These are phyloP conservation scores for Alisma plantagoaquatica DNA, from an alignment of 106 monocot species.

Conservation along the genomic window DNA sequence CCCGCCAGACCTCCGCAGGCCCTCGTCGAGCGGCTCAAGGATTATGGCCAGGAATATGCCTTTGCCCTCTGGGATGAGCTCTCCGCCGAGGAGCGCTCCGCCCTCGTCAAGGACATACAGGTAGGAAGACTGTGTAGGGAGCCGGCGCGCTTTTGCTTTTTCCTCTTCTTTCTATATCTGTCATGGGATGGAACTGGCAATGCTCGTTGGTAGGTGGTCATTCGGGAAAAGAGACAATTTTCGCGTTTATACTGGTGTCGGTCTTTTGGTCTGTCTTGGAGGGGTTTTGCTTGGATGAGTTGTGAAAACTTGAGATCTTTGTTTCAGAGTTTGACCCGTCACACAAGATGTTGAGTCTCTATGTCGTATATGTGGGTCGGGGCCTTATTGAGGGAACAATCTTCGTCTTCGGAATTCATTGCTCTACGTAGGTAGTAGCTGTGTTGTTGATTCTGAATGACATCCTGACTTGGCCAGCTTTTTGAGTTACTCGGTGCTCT, in stretches of 20 bases:
- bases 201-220: background rate
- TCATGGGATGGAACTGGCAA: too few species aligned
- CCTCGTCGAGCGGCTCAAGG: conserved; percentile 85
- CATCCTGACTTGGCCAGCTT: too few species aligned
- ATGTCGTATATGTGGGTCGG: too few species aligned
- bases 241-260: background rate
- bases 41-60: conserved; percentile 90
- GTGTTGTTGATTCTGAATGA: too few species aligned
- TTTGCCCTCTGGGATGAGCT: conserved; percentile 92
- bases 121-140: too few species aligned
- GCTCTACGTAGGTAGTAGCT: too few species aligned
- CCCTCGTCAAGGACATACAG: conserved; percentile 71
- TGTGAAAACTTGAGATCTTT: too few species aligned
- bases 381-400: too few species aligned
- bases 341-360: too few species aligned
- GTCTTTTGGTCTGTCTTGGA: background rate
- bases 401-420: too few species aligned
- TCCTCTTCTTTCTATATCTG: background rate
- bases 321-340: too few species aligned
- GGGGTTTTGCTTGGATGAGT: conserved; percentile 8
- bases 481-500: too few species aligned
- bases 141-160: background rate
- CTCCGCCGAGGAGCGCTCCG: conserved; percentile 57
- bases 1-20: conserved; percentile 46
- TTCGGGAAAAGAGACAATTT: background rate